A percentile compares a stretch with the other conserved stretches of the same genome.
phyloP scores from a whole-genome alignment of 2,329 filamentous ascomycete species.

The Mycosphaerelloides madeirae region DNA sequence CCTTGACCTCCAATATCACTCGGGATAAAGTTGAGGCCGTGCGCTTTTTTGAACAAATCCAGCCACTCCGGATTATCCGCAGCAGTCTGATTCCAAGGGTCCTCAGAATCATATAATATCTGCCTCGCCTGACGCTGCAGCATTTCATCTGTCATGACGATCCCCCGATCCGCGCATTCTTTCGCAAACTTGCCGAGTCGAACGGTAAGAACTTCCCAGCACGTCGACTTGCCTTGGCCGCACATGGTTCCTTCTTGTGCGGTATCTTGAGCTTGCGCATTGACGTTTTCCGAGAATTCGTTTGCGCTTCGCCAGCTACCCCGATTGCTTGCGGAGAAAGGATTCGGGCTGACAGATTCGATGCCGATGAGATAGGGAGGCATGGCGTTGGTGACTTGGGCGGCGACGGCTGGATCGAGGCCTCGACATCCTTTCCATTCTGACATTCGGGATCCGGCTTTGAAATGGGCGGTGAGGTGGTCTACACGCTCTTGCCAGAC shows the following conservation, averaged over 20 bases:
- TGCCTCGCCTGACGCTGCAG: constrained; percentile 45
- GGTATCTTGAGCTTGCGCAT: neutral
- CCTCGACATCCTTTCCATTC: constrained; percentile 55
- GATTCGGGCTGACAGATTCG: constrained; percentile 42
- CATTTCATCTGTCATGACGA: constrained; percentile 46
- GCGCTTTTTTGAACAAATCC: constrained; percentile 47
- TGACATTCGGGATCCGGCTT: constrained; percentile 48
- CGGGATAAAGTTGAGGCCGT: constrained; percentile 39
- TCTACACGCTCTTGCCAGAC: constrained; percentile 51
- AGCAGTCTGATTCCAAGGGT: constrained; percentile 42
- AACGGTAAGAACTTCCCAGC: constrained; percentile 49
- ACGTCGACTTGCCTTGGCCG: constrained; percentile 31
- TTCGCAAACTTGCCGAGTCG: constrained; percentile 43
- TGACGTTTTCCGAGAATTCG: neutral
- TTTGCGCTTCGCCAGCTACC: constrained; percentile 17
- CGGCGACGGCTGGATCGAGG: constrained; percentile 44
- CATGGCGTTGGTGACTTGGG: constrained; percentile 49
- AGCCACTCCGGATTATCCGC: constrained; percentile 44
- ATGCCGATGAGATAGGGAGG: constrained; percentile 49
- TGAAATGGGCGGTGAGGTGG: constrained; percentile 53
- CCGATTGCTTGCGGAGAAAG: constrained; percentile 42
- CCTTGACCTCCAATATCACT: constrained; percentile 29
- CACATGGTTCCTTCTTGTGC: constrained; percentile 1
- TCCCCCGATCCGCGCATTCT: constrained; percentile 34
- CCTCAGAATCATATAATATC: constrained; percentile 47